Base-by-base conservation (phyloP, 495 filamentous ascomycete species). In the Gamarada debralockiae region DNA sequence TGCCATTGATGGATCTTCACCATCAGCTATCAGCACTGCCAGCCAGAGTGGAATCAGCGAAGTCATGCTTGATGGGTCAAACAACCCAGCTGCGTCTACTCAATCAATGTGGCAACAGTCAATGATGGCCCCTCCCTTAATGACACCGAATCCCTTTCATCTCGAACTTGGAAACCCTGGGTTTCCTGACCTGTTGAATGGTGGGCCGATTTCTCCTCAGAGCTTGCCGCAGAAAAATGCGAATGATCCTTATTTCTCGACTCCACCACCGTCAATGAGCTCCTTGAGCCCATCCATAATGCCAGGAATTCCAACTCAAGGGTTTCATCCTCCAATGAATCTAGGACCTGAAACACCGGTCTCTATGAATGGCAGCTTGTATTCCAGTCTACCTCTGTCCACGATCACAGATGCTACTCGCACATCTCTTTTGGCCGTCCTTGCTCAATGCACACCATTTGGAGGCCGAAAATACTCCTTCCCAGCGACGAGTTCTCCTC, bases 331-430 rank as follows among this genome's bases (percentile, higher is more conserved):
- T 57, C 70, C 84, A 59, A 74, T 76, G 73, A 83, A 66, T 76
- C 81, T 75, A 62, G 77, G 74, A 53, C 79, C 84, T 34, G 86
- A 89, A 61, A 85, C 83, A 50, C 79, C 83, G 41, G 84, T 81
- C 18, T 88, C 86, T 36, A 78, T 87, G 54, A 81, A 77, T 59
- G 79, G 80, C 59, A 78, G 73, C 68, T 78, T 77, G 58, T 77
- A 79, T 64, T 74, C 75, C 58, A 70, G 72, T 59, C 73, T 75
- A 61, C 78, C 77, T 55, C 67, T 79, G 53, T 69, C 78, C 55
- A 80, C 92, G 57, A 92, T 98, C 69, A 95, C 92, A 62, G 95
- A 98, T 73, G 83, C 87, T 66, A 97, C 92, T 54, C 82, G 93
- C 70, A 86, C 88, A 73, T 83, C 92, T 65, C 79, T 97, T 71